Evolutionary conservation across 2,329 filamentous ascomycete species (phyloP), one percentile per base, ranked within the genome.

Genomic region (Cercospora sp.): DNA sequence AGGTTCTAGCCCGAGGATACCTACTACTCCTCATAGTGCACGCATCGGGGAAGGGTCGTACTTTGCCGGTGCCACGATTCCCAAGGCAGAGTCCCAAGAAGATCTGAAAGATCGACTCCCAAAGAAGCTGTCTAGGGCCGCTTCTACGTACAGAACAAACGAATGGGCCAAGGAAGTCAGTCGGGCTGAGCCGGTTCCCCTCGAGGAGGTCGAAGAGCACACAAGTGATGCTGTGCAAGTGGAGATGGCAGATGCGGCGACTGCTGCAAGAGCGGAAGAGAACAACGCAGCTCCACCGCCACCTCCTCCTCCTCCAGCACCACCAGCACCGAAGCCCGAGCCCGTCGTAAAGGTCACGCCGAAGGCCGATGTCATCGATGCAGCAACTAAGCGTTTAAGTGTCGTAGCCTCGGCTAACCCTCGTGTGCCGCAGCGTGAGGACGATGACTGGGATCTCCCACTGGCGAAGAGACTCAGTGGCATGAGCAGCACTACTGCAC

Each of bases 131-230:
- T 95, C 93, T 1, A 90, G 87, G 69, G 87, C 96, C 8, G 90
- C 93, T 1, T 83, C 92, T 77, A 91, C 91, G 0, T 96, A 95
- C 76, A 88, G 94, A 66, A 97, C 93, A 1, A 96, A 96, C 72
- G 94, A 98, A 80, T 98, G 94, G 94, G 93, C 93, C 0, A 97
- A 97, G 78, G 93, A 97, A 78, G 84, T 97, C 10, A 88, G 89
- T 70, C 82, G 86, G 51, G 93, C 94, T 6, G 94, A 97, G 16
- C 85, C 88, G 1, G 82, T 86, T 26, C 76, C 87, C 3, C 66
- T 75, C 4, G 72, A 73, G 39, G 70, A 72, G 18, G 69, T 72
- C 9, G 76, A 78, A 3, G 68, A 72, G 36, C 72, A 73, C 71
- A 84, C 77, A 75, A 84, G 70, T 78, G 84, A 73, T 67, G 66